Evolutionary conservation across 345 rosid genomes (phyloP), one percentile per base, ranked within the genome.

Genomic region (Acer yangbiense): DNA sequence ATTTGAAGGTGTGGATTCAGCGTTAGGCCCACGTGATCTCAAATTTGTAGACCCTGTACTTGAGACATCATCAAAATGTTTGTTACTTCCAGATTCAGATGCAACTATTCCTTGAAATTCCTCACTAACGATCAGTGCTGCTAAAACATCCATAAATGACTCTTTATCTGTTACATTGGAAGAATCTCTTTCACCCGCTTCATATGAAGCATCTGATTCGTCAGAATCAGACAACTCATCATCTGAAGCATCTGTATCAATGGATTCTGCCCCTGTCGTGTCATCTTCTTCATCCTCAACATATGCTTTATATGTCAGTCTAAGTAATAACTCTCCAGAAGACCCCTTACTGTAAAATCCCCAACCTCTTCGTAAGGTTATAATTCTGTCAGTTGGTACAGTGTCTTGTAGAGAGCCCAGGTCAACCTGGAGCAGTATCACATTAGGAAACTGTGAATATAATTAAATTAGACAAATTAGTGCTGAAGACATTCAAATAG

Each of bases 271-370:
- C 64, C 73, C 80, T 61, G 82, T 61, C 65, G 81, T 87, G 77
- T 91, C 97, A 81, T 96, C 98, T 79, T 94, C 99, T 88, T 94
- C 99, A 73, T 96, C 99, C 87, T 96, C 98, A 76, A 94, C 98
- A 77, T 94, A 96, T 67, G 89, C 98, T 89, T 96, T 96, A 83
- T 94, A 96, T 62, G 98, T 96, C 65, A 96, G 91, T 76, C 99
- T 90, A 78, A 96, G 91, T 52, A 92, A 82, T 76, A 96, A 78
- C 85, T 94, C 98, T 73, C 99, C 99, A 25, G 92, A 76, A 80
- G 97, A 87, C 32, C 95, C 83, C 78, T 89, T 93, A 68, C 94
- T 74, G 20, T 92, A 87, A 74, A 88, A 70, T 85, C 92, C 93
- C 99, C 95, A 92, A 48, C 94, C 92, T 69, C 94, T 93, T 87